Evolutionary conservation across 23 red algal species (phyloP), one percentile per base, ranked within the genome.

Genomic region (Gracilaria vermiculophylla): DNA sequence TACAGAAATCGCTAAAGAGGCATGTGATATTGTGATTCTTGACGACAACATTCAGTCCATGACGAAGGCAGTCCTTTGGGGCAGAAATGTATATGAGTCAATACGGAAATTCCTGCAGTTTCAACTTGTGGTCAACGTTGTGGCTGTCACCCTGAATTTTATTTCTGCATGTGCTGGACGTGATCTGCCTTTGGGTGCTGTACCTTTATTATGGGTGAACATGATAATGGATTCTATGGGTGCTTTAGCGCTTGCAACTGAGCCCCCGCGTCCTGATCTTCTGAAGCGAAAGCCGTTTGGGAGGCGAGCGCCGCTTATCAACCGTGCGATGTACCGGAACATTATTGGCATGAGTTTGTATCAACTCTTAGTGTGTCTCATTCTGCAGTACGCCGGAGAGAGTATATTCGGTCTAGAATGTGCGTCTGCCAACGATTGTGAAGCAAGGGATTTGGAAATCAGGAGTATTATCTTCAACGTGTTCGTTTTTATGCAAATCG

Each of bases 161-260:
- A 79, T 97, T n/a, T 91, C 89, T 52, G 95, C 95, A 7, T 93
- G 89, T 76, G 95, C 95, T 10, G 90, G 90, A 13, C 43, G 51
- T 51, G 51, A 62, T 49, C 84, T 97, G 24, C 95, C 95, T 29
- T 65, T 97, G 25, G 82, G 82, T 3, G 76, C 95, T 31, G 90
- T 97, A 43, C 95, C 95, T 7, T 74, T 97, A n/a, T 85, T 97
- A 0, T 97, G 95, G 95, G 95, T 97, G 65, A 97, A 97, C 48
- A 93, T 97, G 85, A 93, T 97, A 11, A 97, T 97, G 95, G 95
- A 97, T 51, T 97, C 95, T 12, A 91, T 97, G 85, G 95, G 95
- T 40, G 95, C 95, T 52, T 85, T 97, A 28, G 95, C 95, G n/a
- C 90, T 97, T 23, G 95, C 95, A 9, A 97, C 95, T 24, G 95